Evolutionary conservation across 2,329 filamentous ascomycete genomes (phyloP), one percentile per base, ranked within the genome.

Genomic region (Mariannaea sp.): DNA sequence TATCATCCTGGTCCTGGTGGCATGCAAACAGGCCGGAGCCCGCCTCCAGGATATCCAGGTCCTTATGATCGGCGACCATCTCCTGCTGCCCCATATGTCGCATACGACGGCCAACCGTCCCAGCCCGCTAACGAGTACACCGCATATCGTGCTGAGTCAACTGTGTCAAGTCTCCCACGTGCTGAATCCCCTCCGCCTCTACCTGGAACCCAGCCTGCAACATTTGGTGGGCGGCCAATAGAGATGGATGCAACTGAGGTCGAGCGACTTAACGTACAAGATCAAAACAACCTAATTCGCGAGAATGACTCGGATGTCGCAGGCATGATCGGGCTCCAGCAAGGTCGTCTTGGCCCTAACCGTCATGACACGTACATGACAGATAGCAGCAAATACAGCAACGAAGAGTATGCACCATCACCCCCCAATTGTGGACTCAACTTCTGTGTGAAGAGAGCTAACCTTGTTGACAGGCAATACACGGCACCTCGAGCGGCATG

Each of bases 191-290:
- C 84, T 7, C 85, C 86, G 13, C 86, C 86, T 5, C 69, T 87
- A 16, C 77, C 81, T 3, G 77, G 74, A 32, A 68, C 73, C 39
- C 71, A 75, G 35, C 67, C 74, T 52, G 61, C 70, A 40, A 58
- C 65, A n/a, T 62, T 70, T 27, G 70, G 85, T 10, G 85, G 85
- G 8, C 86, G 87, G 65, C 85, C 88, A 3, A 82, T 92, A 47
- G 91, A 94, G 70, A 92, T 95, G 89, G 87, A 92, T 68, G 85
- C 87, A 27, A 80, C 77, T 48, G 79, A 80, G n/a, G 69, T 71
- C 49, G 73, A 71, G 22, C 57, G 74, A 3, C 75, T 74, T 12
- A 64, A 64, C 32, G 74, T 71, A 12, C 78, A 74, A 57, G 78
- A 73, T 16, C 75, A 78, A 50, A 79, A 77, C 50, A 74, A 74